A percentile compares a stretch with the other conserved stretches of the same genome.
phyloP scores from a whole-genome alignment of 805 yeast species.

The Candida ulmi region DNA sequence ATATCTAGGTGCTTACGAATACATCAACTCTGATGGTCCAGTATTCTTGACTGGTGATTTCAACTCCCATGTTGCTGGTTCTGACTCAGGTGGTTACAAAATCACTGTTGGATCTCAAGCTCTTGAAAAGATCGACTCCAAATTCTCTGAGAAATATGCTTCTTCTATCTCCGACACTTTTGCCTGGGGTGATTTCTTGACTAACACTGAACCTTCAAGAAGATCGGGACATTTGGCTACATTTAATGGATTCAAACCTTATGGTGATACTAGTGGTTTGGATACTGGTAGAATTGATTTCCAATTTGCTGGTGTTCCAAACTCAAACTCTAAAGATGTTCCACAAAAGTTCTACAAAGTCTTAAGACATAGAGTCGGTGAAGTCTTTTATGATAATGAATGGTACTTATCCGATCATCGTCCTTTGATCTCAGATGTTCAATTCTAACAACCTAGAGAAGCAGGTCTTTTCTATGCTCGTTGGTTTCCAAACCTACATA shows the following conservation, averaged over 20 bases:
- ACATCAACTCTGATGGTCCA: slow-evolving; percentile 25
- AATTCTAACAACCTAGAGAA: too few species aligned
- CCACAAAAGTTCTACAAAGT: slow-evolving; percentile 17
- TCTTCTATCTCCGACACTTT: slow-evolving; percentile 15
- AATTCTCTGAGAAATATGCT: slow-evolving; percentile 15
- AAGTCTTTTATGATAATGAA: slow-evolving; percentile 30
- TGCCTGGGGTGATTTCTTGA: slow-evolving; percentile 24
- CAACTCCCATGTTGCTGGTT: slow-evolving; percentile 24
- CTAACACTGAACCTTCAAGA: slow-evolving; percentile 17
- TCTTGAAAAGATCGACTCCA: slow-evolving; percentile 14
- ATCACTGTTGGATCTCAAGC: slow-evolving; percentile 5
- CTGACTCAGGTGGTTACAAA: slow-evolving; percentile 7
- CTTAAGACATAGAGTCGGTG: slow-evolving; percentile 27
- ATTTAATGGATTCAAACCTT: slow-evolving; percentile 33
- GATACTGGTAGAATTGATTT: slow-evolving; percentile 34
- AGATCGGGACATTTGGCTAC: slow-evolving; percentile 33
- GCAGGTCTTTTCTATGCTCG: too few species aligned
- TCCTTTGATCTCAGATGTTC: slow-evolving; percentile 30
- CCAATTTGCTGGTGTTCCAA: slow-evolving; percentile 26
- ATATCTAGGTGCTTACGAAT: slow-evolving; percentile 32
- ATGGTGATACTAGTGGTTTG: slow-evolving; percentile 14
- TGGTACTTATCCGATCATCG: slow-evolving; percentile 38
- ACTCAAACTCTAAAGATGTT: slow-evolving; percentile 7
- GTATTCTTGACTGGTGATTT: slow-evolving; percentile 41
- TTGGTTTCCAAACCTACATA: too few species aligned